Evolutionary conservation across 2,329 filamentous ascomycete genomes (phyloP), one percentile per base, ranked within the genome.

Genomic region (Fusarium kyushuense): DNA sequence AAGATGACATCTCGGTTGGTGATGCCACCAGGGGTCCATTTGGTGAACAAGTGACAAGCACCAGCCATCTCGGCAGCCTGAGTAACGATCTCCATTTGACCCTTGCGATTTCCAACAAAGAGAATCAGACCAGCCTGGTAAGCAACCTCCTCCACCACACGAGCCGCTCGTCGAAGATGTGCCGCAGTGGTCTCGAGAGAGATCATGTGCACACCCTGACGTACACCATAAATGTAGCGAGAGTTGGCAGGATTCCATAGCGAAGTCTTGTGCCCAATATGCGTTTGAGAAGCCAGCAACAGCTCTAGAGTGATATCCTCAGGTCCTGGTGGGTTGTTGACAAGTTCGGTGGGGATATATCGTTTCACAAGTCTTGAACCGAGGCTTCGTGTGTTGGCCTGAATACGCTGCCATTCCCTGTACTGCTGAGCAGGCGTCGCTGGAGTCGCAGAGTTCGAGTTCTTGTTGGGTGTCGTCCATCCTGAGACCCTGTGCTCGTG

Each of bases 221-320:
- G 87, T 65, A 97, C 88, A 73, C 96, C 96, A 78, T 92, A 94
- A 77, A 99, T 98, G 82, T 98, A 98, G 71, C 92, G 88, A 69
- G 94, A 90, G 82, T 98, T 99, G 53, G 89, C 90, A 13, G 96
- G 94, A 81, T 99, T 97, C 96, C 96, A 99, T 49, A 94, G 86
- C 65, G 92, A 92, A 1, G 92, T 95, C 75, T 92, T 88, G 81
- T 99, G 96, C 67, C 96, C 96, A 79, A 98, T 89, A 81, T 97
- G 94, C 55, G 89, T 89, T 81, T 97, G 93, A 32, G 91, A 89
- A 45, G 94, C 92, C 84, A 97, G 90, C 66, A 99, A 88, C 65
- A 97, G 86, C 83, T 97, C 94, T 62, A 99, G 89, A 47, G 94
- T 94, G 64, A 98, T 87, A 75, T 97, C 92, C 77, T 90, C 85